Base-by-base conservation (phyloP, 1,139 yeast genomes). In the Taphrina flavorubra region DNA sequence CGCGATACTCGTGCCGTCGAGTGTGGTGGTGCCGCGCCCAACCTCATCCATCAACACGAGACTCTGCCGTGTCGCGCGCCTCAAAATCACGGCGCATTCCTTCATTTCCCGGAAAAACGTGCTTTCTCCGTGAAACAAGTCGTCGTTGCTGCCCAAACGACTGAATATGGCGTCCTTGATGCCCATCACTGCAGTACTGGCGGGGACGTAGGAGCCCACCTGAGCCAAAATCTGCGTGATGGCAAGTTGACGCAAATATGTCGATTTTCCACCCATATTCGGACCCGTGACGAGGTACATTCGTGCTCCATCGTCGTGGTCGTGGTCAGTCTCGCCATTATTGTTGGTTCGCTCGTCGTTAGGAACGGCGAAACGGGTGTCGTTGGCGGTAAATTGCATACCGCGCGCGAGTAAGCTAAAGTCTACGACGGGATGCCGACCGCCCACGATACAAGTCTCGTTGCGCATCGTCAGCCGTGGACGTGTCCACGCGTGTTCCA, bases 101-200 rank as follows among this genome's bases (percentile, higher is more conserved):
- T 90, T 85, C 98, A 94, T 92, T 74, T 94, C 98, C 16, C 92
- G 97, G 98, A 94, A 92, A 75, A 94, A 94, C 0, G 99, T 92
- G 72, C 97, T 90, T 78, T 92, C 83, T 73, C 92, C 95, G 70
- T 90, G 86, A 75, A 83, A 91, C 47, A 94, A 80, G 75, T 92
- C 97, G 78, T 94, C 99, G 20, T 39, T 40, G 39, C 56, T 51
- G 36, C 60, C 53, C 0, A 80, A 77, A 55, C 99, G 81, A 47
- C 97, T 91, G 75, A 90, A 92, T 1, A 94, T 84, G 72, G 87
- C 87, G 77, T 94, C 98, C 0, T 92, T 95, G 6, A 91, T 77
- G 0, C 97, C 97, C 25, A 94, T 79, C 16, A 79, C 82, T 0
- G 97, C 97, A 25, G 77, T 76, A 6, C 79, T 77, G 0, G 97